Evolutionary conservation across 371 early-diverging fungal species (phyloP).

Genomic region (Mucor indicus): DNA sequence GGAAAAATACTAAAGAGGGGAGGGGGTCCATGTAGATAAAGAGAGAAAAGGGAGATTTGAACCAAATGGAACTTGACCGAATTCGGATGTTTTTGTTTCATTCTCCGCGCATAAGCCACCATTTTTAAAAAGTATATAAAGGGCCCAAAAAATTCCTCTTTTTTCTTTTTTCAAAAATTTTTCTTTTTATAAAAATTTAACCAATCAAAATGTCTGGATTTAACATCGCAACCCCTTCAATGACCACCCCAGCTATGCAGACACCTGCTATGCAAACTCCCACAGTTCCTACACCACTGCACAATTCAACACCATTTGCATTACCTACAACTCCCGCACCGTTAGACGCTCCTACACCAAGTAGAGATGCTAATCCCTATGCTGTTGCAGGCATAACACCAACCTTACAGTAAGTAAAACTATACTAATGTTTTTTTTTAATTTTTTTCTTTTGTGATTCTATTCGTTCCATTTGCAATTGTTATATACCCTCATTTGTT

Average conservation of each 20-base stretch:
- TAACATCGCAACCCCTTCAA: slow-evolving; percentile 49
- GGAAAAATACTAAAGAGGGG: no score
- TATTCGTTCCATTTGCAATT: background rate
- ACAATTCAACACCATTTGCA: slow-evolving; percentile 40
- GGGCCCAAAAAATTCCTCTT: slow-evolving; percentile 2
- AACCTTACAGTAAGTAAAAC: slow-evolving; percentile 76
- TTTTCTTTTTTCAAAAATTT: slow-evolving; percentile 18
- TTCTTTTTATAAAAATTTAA: slow-evolving; percentile 6
- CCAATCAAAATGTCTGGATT: slow-evolving; percentile 40
- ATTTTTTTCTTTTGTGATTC: background rate
- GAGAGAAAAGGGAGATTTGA: no score
- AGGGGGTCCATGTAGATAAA: no score
- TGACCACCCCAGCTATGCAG: slow-evolving; percentile 46
- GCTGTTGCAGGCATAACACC: slow-evolving; percentile 77
- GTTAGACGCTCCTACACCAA: slow-evolving; percentile 50
- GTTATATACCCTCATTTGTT: no score
- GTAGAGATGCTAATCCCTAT: slow-evolving; percentile 52
- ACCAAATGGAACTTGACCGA: no score
- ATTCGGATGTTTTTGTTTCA: no score
- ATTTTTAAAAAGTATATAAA: slow-evolving; percentile 19
- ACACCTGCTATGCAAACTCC: slow-evolving; percentile 51
- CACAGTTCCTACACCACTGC: slow-evolving; percentile 45
- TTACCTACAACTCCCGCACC: slow-evolving; percentile 52
- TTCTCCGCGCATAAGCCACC: no score
- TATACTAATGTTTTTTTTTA: background rate